Evolutionary conservation across 257 asterid species (phyloP).

Genomic region (Petrea volubilis): DNA sequence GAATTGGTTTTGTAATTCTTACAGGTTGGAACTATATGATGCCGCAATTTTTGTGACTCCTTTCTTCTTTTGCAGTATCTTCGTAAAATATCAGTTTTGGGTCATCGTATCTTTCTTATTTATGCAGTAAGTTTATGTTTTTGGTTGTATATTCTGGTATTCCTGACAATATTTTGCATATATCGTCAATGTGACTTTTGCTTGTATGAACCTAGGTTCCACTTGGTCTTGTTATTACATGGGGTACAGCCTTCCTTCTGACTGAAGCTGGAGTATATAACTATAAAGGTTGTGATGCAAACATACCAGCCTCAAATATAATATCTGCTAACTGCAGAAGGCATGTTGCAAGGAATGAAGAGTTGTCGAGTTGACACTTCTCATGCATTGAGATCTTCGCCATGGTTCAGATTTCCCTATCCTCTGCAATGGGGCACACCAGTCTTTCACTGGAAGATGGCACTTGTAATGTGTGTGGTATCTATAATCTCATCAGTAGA

Average conservation of each 20-base stretch:
- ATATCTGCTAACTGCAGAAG: conserved; percentile 85
- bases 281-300: conserved; percentile 88
- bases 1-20: background rate
- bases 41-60: conserved; percentile 14
- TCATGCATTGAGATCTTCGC: conserved; percentile 77
- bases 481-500: conserved; percentile 90
- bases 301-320: conserved; percentile 75
- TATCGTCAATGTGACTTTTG: conserved; percentile 2
- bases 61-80: conserved; percentile 75
- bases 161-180: background rate
- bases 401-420: conserved; percentile 96
- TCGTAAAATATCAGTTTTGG: conserved; percentile 85
- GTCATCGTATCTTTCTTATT: conserved; percentile 87
- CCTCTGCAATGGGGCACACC: conserved; percentile 99
- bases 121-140: conserved; percentile 64
- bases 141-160: background rate
- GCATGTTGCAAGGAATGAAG: conserved; percentile 77
- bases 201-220: conserved; percentile 62
- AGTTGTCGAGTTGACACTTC: conserved; percentile 85
- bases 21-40: no score
- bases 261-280: conserved; percentile 80
- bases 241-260: conserved; percentile 81
- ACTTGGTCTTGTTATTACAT: conserved; percentile 76
- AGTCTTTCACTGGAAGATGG: conserved; percentile 90
- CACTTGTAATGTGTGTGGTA: conserved; percentile 92